These are phyloP conservation scores for Carpinus viminea DNA, from an alignment of 306 rosid species.

Conservation along the genomic window DNA sequence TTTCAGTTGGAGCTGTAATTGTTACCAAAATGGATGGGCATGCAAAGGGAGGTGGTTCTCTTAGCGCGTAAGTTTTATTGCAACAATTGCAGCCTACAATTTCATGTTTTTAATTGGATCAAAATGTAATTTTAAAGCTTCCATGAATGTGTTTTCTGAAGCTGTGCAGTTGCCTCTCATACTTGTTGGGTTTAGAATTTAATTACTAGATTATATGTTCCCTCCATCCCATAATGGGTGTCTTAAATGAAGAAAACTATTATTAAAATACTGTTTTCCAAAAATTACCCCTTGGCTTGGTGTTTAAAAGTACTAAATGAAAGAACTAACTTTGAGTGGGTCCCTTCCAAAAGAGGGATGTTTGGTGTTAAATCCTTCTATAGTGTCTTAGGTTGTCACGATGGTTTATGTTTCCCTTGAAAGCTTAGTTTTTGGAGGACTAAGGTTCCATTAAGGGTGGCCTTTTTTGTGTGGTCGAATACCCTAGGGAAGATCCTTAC, in stretches of 20 bases:
- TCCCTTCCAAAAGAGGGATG: too few relatives aligned
- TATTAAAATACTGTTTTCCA: not conserved
- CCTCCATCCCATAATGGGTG: not conserved
- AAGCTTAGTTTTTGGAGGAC: too few relatives aligned
- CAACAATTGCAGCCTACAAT: slow-evolving; percentile 15
- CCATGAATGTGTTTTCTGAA: not conserved
- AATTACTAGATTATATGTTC: not conserved
- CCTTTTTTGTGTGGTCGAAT: too few relatives aligned
- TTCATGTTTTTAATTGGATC: slow-evolving; percentile 1
- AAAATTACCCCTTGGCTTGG: not conserved
- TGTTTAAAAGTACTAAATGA: not conserved
- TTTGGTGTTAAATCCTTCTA: too few relatives aligned
- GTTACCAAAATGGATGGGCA: slow-evolving; percentile 86
- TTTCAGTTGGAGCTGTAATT: slow-evolving; percentile 84
- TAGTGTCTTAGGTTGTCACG: too few relatives aligned
- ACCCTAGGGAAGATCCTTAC: too few relatives aligned
- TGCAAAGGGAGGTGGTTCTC: slow-evolving; percentile 90
- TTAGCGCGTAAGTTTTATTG: slow-evolving; percentile 68
- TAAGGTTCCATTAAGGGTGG: too few relatives aligned
- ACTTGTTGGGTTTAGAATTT: not conserved
- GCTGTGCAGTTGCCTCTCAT: not conserved
- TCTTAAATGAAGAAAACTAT: too few relatives aligned
- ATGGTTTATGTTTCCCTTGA: too few relatives aligned
- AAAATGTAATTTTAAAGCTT: not conserved
- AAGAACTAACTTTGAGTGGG: too few relatives aligned